Evolutionary conservation across 805 yeast genomes (phyloP).

Genomic region (Yamadazyma scolyti): DNA sequence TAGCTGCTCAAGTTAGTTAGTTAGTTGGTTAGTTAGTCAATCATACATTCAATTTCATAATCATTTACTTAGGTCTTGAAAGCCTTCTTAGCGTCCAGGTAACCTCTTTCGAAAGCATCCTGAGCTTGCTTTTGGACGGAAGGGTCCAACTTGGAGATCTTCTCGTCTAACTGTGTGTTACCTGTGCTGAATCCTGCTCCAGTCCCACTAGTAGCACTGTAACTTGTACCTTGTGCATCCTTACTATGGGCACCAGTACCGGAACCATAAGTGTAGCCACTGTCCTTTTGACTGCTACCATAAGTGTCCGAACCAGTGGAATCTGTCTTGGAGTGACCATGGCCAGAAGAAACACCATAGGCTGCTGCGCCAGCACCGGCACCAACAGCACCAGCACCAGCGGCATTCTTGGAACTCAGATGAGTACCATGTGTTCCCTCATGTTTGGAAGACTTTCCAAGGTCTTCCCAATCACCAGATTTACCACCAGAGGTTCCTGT

Average conservation of each 20-base stretch:
- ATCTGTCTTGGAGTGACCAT: background rate
- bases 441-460: slow-evolving; percentile 8
- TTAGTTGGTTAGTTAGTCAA: background rate
- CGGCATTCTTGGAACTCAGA: too few relatives aligned
- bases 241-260: too few relatives aligned
- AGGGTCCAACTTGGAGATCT: slow-evolving; percentile 31
- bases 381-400: slow-evolving; percentile 12
- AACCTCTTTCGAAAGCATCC: slow-evolving; percentile 38
- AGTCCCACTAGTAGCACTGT: slow-evolving; percentile 6
- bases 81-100: slow-evolving; percentile 31
- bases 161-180: slow-evolving; percentile 29
- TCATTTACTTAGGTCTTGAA: slow-evolving; percentile 15
- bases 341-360: slow-evolving; percentile 1
- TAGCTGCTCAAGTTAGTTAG: slow-evolving; percentile 54
- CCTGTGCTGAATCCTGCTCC: slow-evolving; percentile 31
- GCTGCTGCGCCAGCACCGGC: slow-evolving; percentile 14
- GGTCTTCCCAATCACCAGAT: slow-evolving; percentile 7
- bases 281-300: slow-evolving; percentile 7
- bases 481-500: slow-evolving; percentile 3
- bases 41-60: background rate
- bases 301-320: slow-evolving; percentile 5
- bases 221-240: slow-evolving; percentile 1
- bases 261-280: slow-evolving; percentile 9
- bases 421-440: slow-evolving; percentile 7
- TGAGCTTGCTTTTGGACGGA: slow-evolving; percentile 35